phyloP scores from a whole-genome alignment of 768 basidiomycete species.

The Pholiota molesta region DNA sequence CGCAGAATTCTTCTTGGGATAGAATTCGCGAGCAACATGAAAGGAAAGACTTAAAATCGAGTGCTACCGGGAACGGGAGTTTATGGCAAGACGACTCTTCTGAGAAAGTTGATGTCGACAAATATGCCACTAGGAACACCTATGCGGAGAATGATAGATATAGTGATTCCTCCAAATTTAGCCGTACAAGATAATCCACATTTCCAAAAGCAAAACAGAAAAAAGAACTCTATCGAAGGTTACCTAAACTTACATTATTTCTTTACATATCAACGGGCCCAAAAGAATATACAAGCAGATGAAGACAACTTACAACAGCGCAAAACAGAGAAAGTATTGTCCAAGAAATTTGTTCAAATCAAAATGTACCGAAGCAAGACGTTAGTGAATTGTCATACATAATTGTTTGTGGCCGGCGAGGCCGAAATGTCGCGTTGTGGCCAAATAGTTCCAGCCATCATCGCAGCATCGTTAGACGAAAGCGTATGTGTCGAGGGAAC shows the following conservation, averaged over 20 bases:
- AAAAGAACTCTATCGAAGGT: background rate
- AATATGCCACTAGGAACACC: background rate
- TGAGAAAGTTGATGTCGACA: slow-evolving; percentile 12
- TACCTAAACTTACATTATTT: background rate
- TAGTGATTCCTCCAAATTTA: background rate
- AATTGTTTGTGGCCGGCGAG: slow-evolving; percentile 24
- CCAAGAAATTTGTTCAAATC: background rate
- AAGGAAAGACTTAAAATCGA: slow-evolving; percentile 29
- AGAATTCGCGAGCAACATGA: slow-evolving; percentile 61
- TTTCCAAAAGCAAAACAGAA: too few relatives aligned
- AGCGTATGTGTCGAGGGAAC: slow-evolving; percentile 16
- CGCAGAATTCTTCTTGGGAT: slow-evolving; percentile 66
- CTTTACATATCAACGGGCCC: background rate
- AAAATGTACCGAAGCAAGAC: too few relatives aligned
- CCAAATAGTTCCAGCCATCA: slow-evolving; percentile 22
- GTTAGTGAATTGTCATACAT: background rate
- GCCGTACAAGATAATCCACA: background rate
- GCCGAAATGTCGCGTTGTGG: slow-evolving; percentile 28
- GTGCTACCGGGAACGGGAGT: slow-evolving; percentile 1
- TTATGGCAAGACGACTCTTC: slow-evolving; percentile 10
- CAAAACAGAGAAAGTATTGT: background rate
- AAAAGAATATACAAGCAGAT: background rate
- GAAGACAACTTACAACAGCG: background rate
- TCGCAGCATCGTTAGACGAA: slow-evolving; percentile 19
- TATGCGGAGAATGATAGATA: slow-evolving; percentile 1